Evolutionary conservation across 148 eudicot species (phyloP), one percentile per base, ranked within the genome.

Genomic region (Chenopodium suecicum): DNA sequence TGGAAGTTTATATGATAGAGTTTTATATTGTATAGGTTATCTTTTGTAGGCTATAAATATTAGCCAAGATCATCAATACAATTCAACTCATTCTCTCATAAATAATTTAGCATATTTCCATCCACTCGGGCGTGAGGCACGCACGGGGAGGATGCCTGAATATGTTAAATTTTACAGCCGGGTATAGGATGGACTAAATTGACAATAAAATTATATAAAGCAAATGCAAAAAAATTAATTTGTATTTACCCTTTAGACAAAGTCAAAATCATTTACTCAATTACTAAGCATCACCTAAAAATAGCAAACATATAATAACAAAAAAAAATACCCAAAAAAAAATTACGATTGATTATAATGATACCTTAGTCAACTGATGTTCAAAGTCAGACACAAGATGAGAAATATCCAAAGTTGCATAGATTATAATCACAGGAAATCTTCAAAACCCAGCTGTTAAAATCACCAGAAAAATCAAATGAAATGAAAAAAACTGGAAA

Each of bases 281-380:
- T 56, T 12, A 17, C 62, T 56, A 56, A 56, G 19, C 19, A 56
- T 56, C 17, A 56, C 16, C 62, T 1, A 56, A 56, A 0, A 56
- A 56, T 1, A 14, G 20, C 22, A n/a, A 79, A 44, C 17, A 23
- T 62, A 80, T 50, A 7, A 64, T 64, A n/a, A n/a, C 47, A 44
- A 47, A n/a, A 32, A 31, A 4, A 7, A 13, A 41, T 77, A 56
- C 11, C 1, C 20, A 52, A 13, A 8, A 65, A 27, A 11, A n/a
- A 77, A 11, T 9, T 7, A 58, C 44, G 9, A 66, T 32, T 29
- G 14, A 66, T 32, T 29, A 25, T 56, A 22, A n/a, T 32, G 31
- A 66, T 29, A 54, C 77, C 69, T 72, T 71, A 77, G 81, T 77
- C 84, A 82, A 77, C 77, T 77, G 52, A 47, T 60, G 69, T 34